A percentile compares a stretch with the other conserved stretches of the same genome.
phyloP scores from a whole-genome alignment of 257 asterid species.

The Salvia splendens region DNA sequence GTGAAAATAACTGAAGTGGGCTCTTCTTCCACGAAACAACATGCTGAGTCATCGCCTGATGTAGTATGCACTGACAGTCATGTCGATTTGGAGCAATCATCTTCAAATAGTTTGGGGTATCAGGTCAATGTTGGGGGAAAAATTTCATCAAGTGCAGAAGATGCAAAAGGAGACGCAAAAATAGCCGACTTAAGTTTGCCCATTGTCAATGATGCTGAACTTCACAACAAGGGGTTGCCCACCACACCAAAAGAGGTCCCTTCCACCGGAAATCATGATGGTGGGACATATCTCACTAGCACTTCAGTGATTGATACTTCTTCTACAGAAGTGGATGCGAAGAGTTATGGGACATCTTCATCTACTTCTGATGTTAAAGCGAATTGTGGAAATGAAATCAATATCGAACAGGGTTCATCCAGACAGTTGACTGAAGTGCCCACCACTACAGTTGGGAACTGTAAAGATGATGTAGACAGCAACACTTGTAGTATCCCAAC shows the following conservation, averaged over 20 bases:
- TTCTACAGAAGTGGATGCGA: conserved; percentile 16
- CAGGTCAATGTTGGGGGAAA: conserved; percentile 36
- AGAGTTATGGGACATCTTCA: conserved; percentile 17
- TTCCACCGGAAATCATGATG: conserved; percentile 27
- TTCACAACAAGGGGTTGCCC: conserved; percentile 24
- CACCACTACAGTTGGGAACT: conserved; percentile 21
- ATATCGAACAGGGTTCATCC: conserved; percentile 1
- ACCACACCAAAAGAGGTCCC: conserved; percentile 34
- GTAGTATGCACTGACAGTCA: conserved; percentile 33
- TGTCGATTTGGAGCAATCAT: conserved; percentile 39
- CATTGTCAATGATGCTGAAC: conserved; percentile 40
- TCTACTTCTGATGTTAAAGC: conserved; percentile 39
- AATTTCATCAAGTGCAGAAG: conserved; percentile 27
- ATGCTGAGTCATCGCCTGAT: conserved; percentile 38
- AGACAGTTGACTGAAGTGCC: conserved; percentile 31
- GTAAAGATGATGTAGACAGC: conserved; percentile 32
- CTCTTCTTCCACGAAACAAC: conserved; percentile 32
- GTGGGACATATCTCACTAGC: conserved; percentile 21
- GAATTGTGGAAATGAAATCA: conserved; percentile 24
- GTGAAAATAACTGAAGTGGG: conserved; percentile 39
- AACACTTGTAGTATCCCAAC: conserved; percentile 24
- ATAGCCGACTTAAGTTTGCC: conserved; percentile 38
- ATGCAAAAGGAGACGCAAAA: conserved; percentile 33
- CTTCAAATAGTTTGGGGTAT: conserved; percentile 32
- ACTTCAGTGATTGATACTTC: conserved; percentile 13